Conservation (phyloP, 345 rosid species). For the Rhodamnia argentea region DNA sequence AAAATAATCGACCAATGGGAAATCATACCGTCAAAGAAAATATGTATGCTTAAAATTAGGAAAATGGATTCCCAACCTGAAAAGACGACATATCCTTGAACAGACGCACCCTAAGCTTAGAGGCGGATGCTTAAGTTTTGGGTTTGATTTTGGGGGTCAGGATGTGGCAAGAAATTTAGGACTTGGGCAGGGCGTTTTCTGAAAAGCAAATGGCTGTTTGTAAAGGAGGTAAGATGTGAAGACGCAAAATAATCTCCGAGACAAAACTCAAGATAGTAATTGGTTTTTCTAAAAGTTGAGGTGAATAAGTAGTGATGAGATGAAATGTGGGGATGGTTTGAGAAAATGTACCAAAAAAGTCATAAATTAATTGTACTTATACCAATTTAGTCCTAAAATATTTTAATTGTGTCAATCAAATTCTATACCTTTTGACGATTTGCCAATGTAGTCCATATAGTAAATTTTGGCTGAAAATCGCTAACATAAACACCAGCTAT, state of each 20-base stretch:
- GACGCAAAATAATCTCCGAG: neutral
- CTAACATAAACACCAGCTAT: too few species aligned
- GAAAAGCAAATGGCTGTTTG: neutral
- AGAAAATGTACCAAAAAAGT: too few species aligned
- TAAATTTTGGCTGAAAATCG: too few species aligned
- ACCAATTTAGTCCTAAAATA: too few species aligned
- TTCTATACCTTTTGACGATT: too few species aligned
- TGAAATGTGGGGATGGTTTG: neutral
- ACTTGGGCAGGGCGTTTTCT: neutral
- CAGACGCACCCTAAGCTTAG: neutral
- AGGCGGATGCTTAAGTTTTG: neutral
- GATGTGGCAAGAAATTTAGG: neutral
- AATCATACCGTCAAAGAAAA: too few species aligned
- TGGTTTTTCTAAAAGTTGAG: neutral
- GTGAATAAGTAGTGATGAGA: neutral
- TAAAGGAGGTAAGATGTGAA: neutral
- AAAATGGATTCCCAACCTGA: neutral
- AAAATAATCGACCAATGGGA: too few species aligned
- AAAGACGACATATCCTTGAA: neutral
- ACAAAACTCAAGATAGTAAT: neutral
- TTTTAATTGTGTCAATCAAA: too few species aligned
- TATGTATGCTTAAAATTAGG: neutral
- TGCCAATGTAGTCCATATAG: too few species aligned
- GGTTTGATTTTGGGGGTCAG: neutral
- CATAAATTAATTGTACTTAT: too few species aligned